Conservation (phyloP, 768 basidiomycete genomes). For the Rubroboletus satanas region DNA sequence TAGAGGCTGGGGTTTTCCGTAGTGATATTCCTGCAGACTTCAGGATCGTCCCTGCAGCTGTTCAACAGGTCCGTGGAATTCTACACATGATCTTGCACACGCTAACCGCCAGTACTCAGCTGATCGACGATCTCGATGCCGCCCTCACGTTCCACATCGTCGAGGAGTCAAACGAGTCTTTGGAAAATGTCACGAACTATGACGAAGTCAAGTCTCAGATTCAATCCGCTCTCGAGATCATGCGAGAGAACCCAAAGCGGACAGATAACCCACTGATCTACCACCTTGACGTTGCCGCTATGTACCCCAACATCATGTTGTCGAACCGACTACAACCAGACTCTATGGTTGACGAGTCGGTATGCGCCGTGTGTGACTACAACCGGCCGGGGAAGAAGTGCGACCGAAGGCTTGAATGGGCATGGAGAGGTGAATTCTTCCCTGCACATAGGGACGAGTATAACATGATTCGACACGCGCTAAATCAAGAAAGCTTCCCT, state of each 20-base stretch:
- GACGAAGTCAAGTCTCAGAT: slow-evolving; percentile 86
- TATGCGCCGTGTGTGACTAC: slow-evolving; percentile 97
- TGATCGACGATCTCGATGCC: slow-evolving; percentile 91
- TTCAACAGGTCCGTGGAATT: slow-evolving; percentile 61
- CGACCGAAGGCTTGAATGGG: slow-evolving; percentile 92
- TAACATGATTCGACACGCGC: slow-evolving; percentile 97
- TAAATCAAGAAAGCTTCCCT: slow-evolving; percentile 93
- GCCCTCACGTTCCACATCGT: slow-evolving; percentile 86
- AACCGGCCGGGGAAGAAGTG: slow-evolving; percentile 95
- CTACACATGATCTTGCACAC: background rate
- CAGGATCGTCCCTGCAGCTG: slow-evolving; percentile 86
- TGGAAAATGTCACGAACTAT: slow-evolving; percentile 91
- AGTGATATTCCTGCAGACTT: slow-evolving; percentile 95
- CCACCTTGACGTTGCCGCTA: slow-evolving; percentile 97
- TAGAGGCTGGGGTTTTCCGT: slow-evolving; percentile 97
- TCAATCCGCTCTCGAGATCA: slow-evolving; percentile 68
- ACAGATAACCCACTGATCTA: slow-evolving; percentile 94
- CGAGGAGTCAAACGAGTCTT: slow-evolving; percentile 73
- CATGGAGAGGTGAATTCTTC: slow-evolving; percentile 98
- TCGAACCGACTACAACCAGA: slow-evolving; percentile 98
- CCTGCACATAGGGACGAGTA: slow-evolving; percentile 95
- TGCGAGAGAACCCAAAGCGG: slow-evolving; percentile 89
- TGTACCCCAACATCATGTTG: slow-evolving; percentile 99
- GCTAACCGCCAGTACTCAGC: slow-evolving; percentile 39
- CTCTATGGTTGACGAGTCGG: slow-evolving; percentile 94